Percentiles rank a stretch among this genome's conserved stretches.
Conservation (phyloP, 768 basidiomycete species). For the Lactifluus echinatus region DNA sequence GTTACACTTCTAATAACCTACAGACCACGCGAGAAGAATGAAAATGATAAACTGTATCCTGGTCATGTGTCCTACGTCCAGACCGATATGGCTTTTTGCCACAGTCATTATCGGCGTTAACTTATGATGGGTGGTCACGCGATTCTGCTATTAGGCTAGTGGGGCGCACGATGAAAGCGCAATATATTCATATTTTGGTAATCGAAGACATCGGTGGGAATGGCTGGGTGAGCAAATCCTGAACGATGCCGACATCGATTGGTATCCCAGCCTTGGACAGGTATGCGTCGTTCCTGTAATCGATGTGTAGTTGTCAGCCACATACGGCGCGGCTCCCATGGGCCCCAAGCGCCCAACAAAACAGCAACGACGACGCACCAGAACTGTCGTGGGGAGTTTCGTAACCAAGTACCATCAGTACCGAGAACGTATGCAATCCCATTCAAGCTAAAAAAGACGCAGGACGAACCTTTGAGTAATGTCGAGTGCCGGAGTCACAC, state of each 20-base stretch:
- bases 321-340: neutral
- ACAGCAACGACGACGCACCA: constrained; percentile 32
- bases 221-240: constrained; percentile 30
- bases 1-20: neutral
- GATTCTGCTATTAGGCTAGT: neutral
- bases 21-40: neutral
- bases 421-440: neutral
- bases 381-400: constrained; percentile 29
- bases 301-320: neutral
- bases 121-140: neutral
- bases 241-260: constrained; percentile 33
- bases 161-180: neutral
- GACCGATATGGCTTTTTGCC: neutral
- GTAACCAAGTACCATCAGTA: neutral
- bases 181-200: constrained; percentile 14
- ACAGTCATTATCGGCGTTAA: neutral
- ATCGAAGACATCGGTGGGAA: constrained; percentile 22
- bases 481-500: constrained; percentile 85
- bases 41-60: too few relatives aligned
- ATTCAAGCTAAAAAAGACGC: neutral
- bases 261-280: constrained; percentile 35
- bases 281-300: constrained; percentile 46
- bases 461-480: constrained; percentile 80
- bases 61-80: neutral
- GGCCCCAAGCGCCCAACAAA: neutral